These are phyloP conservation scores for Phytophthora nicotianae DNA, from an alignment of 352 stramenopile genomes.

Conservation along the genomic window DNA sequence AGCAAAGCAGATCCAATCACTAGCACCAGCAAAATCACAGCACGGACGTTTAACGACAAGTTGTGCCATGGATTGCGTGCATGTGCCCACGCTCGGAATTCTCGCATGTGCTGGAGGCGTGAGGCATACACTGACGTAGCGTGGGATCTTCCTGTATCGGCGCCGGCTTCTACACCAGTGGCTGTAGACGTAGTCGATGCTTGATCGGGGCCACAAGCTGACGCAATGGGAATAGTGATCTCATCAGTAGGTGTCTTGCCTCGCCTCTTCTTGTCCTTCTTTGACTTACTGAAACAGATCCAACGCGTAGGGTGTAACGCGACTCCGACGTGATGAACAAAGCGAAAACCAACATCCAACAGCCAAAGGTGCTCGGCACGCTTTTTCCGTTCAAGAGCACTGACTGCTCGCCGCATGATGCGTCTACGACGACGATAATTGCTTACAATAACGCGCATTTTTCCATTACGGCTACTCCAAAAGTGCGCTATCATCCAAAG, in stretches of 20 bases:
- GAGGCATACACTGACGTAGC: constrained; percentile 28
- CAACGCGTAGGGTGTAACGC: constrained; percentile 52
- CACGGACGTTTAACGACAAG: constrained; percentile 50
- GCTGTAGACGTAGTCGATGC: constrained; percentile 7
- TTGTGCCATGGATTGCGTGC: constrained; percentile 62
- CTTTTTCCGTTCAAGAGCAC: constrained; percentile 60
- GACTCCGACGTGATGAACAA: constrained; percentile 60
- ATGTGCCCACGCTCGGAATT: constrained; percentile 40
- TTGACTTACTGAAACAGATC: constrained; percentile 27
- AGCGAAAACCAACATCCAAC: constrained; percentile 78
- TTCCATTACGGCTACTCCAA: constrained; percentile 78
- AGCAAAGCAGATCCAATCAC: constrained; percentile 63
- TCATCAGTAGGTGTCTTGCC: constrained; percentile 26
- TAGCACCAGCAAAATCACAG: constrained; percentile 55
- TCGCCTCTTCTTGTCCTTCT: constrained; percentile 26
- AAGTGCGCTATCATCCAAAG: constrained; percentile 80
- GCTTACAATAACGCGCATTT: constrained; percentile 79
- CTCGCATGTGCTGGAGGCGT: constrained; percentile 45
- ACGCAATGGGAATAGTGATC: constrained; percentile 36
- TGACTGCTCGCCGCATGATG: constrained; percentile 55
- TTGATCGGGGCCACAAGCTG: constrained; percentile 17
- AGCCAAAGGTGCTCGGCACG: constrained; percentile 73
- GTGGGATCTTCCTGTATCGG: constrained; percentile 7
- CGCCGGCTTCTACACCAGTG: constrained; percentile 11
- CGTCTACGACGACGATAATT: constrained; percentile 74